Percentiles rank a stretch among this genome's conserved stretches.
Evolutionary conservation across 169 alveolate species (phyloP).

Genomic region (Eimeria acervulina): DNA sequence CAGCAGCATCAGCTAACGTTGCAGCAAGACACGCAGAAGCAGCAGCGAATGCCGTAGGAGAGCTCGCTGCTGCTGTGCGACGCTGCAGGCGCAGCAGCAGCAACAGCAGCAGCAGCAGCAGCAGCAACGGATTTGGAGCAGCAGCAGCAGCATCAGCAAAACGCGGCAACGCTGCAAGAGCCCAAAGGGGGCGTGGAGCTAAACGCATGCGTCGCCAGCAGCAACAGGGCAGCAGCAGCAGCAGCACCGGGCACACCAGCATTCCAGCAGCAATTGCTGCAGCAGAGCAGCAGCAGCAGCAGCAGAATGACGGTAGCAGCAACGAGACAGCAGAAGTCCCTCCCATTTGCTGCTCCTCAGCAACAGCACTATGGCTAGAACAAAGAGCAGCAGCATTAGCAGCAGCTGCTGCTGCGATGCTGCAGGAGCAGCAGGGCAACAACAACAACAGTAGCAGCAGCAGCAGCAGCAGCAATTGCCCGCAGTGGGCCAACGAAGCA

Average conservation of each 20-base stretch:
- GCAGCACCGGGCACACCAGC: neutral
- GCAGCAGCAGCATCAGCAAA: neutral
- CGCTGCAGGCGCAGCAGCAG: too few species aligned
- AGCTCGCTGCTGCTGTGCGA: slow-evolving; percentile 10
- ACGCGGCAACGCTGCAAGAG: slow-evolving; percentile 14
- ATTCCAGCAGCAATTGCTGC: neutral
- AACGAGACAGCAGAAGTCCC: neutral
- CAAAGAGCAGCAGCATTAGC: slow-evolving; percentile 42
- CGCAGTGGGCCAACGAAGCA: slow-evolving; percentile 10
- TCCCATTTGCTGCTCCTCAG: slow-evolving; percentile 3
- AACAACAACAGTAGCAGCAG: slow-evolving; percentile 8
- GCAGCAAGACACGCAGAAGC: slow-evolving; percentile 41
- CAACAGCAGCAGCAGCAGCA: too few species aligned
- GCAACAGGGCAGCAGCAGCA: slow-evolving; percentile 28
- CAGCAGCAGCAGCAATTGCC: neutral
- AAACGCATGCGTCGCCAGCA: slow-evolving; percentile 31
- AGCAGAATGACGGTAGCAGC: neutral
- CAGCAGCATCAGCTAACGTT: neutral
- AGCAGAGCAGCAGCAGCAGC: neutral
- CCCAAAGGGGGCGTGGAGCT: neutral
- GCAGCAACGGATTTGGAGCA: too few species aligned
- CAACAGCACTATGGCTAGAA: slow-evolving; percentile 21
- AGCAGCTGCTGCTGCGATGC: slow-evolving; percentile 35
- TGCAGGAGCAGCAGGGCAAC: slow-evolving; percentile 47
- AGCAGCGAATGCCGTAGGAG: slow-evolving; percentile 19